Evolutionary conservation across 2,329 filamentous ascomycete species (phyloP), one percentile per base, ranked within the genome.

Genomic region (Trichoderma sp.): DNA sequence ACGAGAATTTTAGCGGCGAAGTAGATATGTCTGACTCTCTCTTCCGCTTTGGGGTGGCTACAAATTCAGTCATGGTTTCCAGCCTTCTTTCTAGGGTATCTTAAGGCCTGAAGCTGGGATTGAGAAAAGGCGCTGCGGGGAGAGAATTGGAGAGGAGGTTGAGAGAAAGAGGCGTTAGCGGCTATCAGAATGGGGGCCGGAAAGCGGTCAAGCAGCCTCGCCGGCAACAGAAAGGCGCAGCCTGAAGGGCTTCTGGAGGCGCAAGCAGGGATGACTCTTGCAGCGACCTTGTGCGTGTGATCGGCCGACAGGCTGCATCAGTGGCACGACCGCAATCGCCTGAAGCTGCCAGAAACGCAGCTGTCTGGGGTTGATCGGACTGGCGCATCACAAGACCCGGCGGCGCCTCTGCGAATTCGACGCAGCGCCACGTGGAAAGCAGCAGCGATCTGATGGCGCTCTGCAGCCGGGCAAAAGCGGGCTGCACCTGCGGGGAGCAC

Each of bases 21-120:
- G 75, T 63, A 67, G 73, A 76, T 21, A 72, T 70, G 14, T 81
- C 77, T 24, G 81, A 77, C 71, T 77, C 79, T 49, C 82, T 79
- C 73, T 85, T 85, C 66, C 83, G 81, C 75, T 85, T 85, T 14
- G 82, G 81, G 21, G 83, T 83, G 54, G 68, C 72, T 24, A 73
- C 71, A 26, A 69, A 58, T 8, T 72, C 60, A 24, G 70, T 70
- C 75, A 65, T 69, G 30, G 32, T 49, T 24, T 34, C 13, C 10
- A 51, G 18, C 8, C 16, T 43, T n/a, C 32, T 43, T 28, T 24
- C 7, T 30, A 14, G 28, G 32, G 37, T 30, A 10, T 37, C 21
- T 58, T n/a, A 11, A 21, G 54, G 28, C 46, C 54, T 26, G 24
- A 43, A 39, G 54, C 16, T 18, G 60, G 65, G n/a, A 26, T 7